Evolutionary conservation across 805 yeast genomes (phyloP).

Genomic region (Saturnispora serradocipensis): DNA sequence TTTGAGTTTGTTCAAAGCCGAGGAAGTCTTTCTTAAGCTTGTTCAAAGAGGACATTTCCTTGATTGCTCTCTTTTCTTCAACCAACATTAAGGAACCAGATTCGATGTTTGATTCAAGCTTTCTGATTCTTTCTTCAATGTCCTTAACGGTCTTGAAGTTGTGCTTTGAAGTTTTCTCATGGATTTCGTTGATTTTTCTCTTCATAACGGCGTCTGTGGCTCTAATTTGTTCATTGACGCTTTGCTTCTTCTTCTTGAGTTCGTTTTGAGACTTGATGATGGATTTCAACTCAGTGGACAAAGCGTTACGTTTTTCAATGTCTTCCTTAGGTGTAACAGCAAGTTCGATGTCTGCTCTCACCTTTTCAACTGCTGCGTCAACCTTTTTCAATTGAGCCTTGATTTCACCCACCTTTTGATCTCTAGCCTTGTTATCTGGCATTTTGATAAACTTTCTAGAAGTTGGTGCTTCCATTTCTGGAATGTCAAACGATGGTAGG

Average conservation of each 20-base stretch:
- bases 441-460: conserved; percentile 54
- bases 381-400: conserved; percentile 55
- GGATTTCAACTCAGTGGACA: conserved; percentile 37
- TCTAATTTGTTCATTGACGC: conserved; percentile 55
- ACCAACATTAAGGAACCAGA: conserved; percentile 77
- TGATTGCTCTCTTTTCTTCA: conserved; percentile 77
- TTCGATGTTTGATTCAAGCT: conserved; percentile 66
- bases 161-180: conserved; percentile 59
- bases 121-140: conserved; percentile 54
- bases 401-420: conserved; percentile 45
- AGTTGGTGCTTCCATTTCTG: conserved; percentile 20
- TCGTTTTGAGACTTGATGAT: conserved; percentile 33
- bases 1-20: conserved; percentile 64
- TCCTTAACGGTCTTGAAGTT: conserved; percentile 60
- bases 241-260: conserved; percentile 26
- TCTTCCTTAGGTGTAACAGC: conserved; percentile 42
- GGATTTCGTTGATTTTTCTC: conserved; percentile 68
- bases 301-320: conserved; percentile 41
- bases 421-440: conserved; percentile 62
- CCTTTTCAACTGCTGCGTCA: conserved; percentile 43
- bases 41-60: conserved; percentile 78
- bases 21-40: conserved; percentile 74
- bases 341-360: conserved; percentile 47
- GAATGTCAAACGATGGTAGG: conserved; percentile 8
- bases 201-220: conserved; percentile 60